Conservation (phyloP, 2,329 filamentous ascomycete genomes). For the Fusarium paranaense region DNA sequence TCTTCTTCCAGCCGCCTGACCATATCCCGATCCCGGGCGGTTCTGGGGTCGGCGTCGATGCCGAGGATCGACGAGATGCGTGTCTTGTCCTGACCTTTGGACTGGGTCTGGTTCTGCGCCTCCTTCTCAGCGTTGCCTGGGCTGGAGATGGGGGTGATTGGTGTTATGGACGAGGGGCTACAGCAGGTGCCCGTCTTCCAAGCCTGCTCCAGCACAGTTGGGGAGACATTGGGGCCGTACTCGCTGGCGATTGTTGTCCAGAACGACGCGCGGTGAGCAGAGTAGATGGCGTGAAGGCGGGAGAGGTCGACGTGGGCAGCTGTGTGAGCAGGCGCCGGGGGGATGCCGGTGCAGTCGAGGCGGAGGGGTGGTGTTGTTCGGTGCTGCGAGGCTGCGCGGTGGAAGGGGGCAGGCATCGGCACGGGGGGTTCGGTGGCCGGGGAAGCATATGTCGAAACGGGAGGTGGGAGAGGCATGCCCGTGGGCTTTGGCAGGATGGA, state of each 20-base stretch:
- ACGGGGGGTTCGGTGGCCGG: constrained; percentile 60
- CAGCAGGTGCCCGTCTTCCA: constrained; percentile 67
- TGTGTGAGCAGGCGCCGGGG: constrained; percentile 47
- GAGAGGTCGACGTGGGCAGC: constrained; percentile 68
- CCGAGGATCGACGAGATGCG: constrained; percentile 73
- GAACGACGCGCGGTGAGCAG: constrained; percentile 76
- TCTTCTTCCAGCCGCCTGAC: constrained; percentile 68
- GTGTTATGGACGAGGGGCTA: constrained; percentile 55
- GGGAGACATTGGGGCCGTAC: constrained; percentile 73
- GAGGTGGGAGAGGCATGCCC: constrained; percentile 58
- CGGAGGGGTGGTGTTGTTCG: constrained; percentile 61
- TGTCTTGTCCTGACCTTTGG: constrained; percentile 63
- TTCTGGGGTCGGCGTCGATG: constrained; percentile 68
- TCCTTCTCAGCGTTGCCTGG: constrained; percentile 60
- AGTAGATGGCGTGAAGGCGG: constrained; percentile 77
- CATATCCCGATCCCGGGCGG: constrained; percentile 68
- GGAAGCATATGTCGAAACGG: constrained; percentile 54
- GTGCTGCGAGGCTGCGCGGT: constrained; percentile 47
- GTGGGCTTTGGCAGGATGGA: constrained; percentile 76
- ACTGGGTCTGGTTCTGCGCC: constrained; percentile 46
- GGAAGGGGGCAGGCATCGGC: constrained; percentile 56
- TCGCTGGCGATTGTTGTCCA: constrained; percentile 79
- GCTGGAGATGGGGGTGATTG: constrained; percentile 66
- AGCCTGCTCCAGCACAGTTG: constrained; percentile 75
- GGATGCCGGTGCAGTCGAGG: constrained; percentile 68